A percentile compares a stretch with the other conserved stretches of the same genome.
These are phyloP conservation scores for Tuber brumale DNA, from an alignment of 495 filamentous ascomycete species.

Conservation along the genomic window DNA sequence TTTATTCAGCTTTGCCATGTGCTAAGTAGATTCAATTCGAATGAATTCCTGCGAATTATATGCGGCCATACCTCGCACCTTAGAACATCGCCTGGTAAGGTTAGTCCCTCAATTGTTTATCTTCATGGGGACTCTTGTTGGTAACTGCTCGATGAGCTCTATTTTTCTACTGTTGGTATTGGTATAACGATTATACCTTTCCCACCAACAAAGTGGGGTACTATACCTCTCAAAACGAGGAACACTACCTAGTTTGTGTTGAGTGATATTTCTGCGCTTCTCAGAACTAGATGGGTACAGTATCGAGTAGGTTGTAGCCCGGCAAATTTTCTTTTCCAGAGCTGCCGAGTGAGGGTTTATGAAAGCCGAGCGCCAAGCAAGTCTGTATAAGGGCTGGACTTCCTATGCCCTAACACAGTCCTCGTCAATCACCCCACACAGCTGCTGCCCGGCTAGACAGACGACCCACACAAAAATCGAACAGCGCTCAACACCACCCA, in stretches of 20 bases:
- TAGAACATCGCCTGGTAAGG: background rate
- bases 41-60: background rate
- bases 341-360: background rate
- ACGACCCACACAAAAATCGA: slow-evolving; percentile 26
- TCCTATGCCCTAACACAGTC: slow-evolving; percentile 28
- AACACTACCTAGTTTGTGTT: background rate
- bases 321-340: background rate
- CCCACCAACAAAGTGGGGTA: background rate
- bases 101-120: background rate
- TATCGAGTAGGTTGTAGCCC: background rate
- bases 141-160: background rate
- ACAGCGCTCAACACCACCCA: slow-evolving; percentile 27
- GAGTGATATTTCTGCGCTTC: background rate
- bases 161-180: background rate
- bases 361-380: background rate
- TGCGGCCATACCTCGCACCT: background rate
- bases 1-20: background rate
- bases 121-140: background rate
- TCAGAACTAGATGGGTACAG: background rate
- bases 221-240: background rate
- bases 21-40: background rate
- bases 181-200: background rate
- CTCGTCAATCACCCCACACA: slow-evolving; percentile 23
- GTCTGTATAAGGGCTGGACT: slow-evolving; percentile 8
- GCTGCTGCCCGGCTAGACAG: slow-evolving; percentile 1